A percentile compares a stretch with the other conserved stretches of the same genome.
These are phyloP conservation scores for Gynochthodes officinalis DNA, from an alignment of 257 asterid genomes.

Conservation along the genomic window DNA sequence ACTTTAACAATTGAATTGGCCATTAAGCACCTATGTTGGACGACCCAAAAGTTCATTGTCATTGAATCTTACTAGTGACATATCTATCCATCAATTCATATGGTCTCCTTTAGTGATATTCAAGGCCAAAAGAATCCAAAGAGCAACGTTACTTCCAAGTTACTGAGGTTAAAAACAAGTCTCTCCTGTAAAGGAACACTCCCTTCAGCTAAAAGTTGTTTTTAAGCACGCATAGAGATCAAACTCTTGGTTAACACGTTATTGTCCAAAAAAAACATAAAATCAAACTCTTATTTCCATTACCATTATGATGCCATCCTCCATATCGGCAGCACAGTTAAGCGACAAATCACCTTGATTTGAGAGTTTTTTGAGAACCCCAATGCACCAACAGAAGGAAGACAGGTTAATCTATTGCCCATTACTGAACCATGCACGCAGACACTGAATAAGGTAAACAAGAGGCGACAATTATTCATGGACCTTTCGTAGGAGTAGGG, in stretches of 20 bases:
- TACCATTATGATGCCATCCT: not conserved
- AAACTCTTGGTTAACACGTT: too few species aligned
- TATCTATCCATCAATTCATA: too few species aligned
- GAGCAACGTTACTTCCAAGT: not conserved
- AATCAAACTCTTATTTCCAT: not conserved
- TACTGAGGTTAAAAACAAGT: not conserved
- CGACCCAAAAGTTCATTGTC: too few species aligned
- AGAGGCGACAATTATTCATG: slow-evolving; percentile 1
- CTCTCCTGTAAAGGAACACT: not conserved
- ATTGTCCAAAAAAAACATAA: too few species aligned
- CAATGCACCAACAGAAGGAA: slow-evolving; percentile 3
- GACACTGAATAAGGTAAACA: slow-evolving; percentile 7
- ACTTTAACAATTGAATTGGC: too few species aligned
- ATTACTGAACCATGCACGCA: slow-evolving; percentile 7
- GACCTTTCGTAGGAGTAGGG: not conserved
- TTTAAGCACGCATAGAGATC: too few species aligned
- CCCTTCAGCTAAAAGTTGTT: slow-evolving; percentile 6
- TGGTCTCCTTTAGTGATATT: too few species aligned
- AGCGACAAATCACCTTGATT: slow-evolving; percentile 17
- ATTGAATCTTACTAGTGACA: too few species aligned
- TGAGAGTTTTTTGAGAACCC: slow-evolving; percentile 17
- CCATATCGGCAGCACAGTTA: slow-evolving; percentile 4
- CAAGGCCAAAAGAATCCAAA: too few species aligned
- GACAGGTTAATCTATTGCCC: slow-evolving; percentile 7
- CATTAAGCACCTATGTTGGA: too few species aligned